Evolutionary conservation across 83 land plant genomes (phyloP), one percentile per base, ranked within the genome.

Genomic region (Picea abies): DNA sequence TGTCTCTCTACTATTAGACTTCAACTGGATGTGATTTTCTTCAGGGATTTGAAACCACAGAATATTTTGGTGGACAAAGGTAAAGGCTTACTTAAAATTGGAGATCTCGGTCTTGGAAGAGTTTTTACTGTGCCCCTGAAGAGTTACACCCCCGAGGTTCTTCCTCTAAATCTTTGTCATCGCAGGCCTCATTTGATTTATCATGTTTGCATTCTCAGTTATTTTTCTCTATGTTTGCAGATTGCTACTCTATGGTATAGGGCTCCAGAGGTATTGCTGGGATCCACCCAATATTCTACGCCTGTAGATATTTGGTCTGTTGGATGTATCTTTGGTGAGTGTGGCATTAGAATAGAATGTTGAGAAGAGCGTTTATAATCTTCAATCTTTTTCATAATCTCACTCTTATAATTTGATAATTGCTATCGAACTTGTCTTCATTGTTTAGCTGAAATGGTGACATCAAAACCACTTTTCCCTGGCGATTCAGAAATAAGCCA

Each of bases 221-320:
- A 23, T 78, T 78, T 20, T 14, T 78, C 14, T 25, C 29, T 60
- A 56, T 49, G 41, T 58, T 26, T 77, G 63, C 87, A 94, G 95
- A 95, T 95, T 73, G 98, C 94, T 17, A 95, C 99, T 3, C 91
- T 97, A 9, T 95, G 98, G 99, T 97, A 97, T 79, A 87, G 98
- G 75, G 98, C 99, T 67, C 99, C 96, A 5, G 98, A 97, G 82
- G 98, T 97, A 8, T 85, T 97, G 77, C 87, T 97, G 11, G 98
- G 98, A n/a, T 85, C 95, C 9, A 92, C 95, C 12, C 98, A 93
- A 83, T 97, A 97, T 83, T 95, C 99, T 1, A 91, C 90, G 10
- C 98, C 90, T 5, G 96, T 95, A 25, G 99, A 97, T 67, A 95
- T 97, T 82, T 97, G 99, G 99, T 97, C 98, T 67, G 96, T 95